phyloP scores from a whole-genome alignment of 176 grass and related monocot species.

The Tillandsia leiboldiana region DNA sequence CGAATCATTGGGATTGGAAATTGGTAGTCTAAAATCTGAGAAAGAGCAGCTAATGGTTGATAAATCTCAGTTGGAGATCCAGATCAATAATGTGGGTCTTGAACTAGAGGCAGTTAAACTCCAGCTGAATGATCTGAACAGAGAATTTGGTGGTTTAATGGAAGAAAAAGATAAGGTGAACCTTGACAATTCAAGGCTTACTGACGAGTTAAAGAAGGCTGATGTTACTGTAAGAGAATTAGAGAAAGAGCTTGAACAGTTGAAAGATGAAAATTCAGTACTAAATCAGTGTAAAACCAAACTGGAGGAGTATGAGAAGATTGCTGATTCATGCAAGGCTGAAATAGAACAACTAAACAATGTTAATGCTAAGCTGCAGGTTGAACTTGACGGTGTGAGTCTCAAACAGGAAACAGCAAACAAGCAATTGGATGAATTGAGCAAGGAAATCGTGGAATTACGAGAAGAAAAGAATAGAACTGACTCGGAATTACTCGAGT shows the following conservation, averaged over 20 bases:
- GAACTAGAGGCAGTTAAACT: background rate
- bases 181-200: slow-evolving; percentile 27
- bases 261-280: slow-evolving; percentile 28
- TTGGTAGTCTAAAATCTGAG: slow-evolving; percentile 34
- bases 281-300: slow-evolving; percentile 5
- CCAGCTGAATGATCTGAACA: slow-evolving; percentile 21
- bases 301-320: slow-evolving; percentile 4
- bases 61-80: slow-evolving; percentile 1
- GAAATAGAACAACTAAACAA: slow-evolving; percentile 1
- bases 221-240: slow-evolving; percentile 24
- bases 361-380: slow-evolving; percentile 5
- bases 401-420: background rate
- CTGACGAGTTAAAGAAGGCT: slow-evolving; percentile 6
- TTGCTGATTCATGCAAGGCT: slow-evolving; percentile 1
- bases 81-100: background rate
- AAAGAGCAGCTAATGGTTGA: slow-evolving; percentile 20
- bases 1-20: slow-evolving; percentile 21
- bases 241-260: slow-evolving; percentile 30
- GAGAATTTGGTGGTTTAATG: slow-evolving; percentile 16
- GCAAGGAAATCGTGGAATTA: slow-evolving; percentile 21
- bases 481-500: slow-evolving; percentile 23
- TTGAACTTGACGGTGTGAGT: background rate
- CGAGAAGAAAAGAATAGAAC: slow-evolving; percentile 30
- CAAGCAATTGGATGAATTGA: slow-evolving; percentile 18
- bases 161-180: slow-evolving; percentile 34